Evolutionary conservation across 371 early-diverging fungal species (phyloP), one percentile per base, ranked within the genome.

Genomic region (Nosema muscidifuracis): DNA sequence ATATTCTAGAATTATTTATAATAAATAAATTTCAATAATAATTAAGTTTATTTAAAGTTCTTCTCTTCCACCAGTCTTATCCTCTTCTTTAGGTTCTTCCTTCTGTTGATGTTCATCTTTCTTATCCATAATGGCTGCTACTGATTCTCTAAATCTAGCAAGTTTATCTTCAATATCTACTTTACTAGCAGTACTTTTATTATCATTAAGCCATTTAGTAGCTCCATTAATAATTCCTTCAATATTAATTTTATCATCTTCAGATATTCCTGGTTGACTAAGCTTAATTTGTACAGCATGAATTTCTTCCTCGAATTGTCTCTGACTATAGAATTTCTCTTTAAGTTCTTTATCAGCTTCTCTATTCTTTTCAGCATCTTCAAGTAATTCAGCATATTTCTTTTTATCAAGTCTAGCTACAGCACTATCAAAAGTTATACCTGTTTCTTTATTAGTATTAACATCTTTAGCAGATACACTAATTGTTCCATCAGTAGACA

Each of bases 401-500:
- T 69, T 50, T 10, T 58, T 44, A 72, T 78, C 61, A 12, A 56
- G 47, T 65, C 67, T 74, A 42, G 73, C 67, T 50, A 65, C 73
- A 1, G 47, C 65, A 30, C 64, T 68, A 31, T 56, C 57, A 87
- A 86, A 58, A 75, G 77, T 30, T 86, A 75, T n/a, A 84, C 81
- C 1, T 82, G 82, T 72, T 72, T 86, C 81, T 61, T 85, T 86
- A 60, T 86, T 85, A 38, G 86, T 87, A 20, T 83, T 84, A 76
- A 85, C 84, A 75, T 89, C 89, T 18, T 43, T 66, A 34, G 88
- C 89, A 9, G 86, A 83, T 12, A 89, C 88, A 33, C 84, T 76
- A 28, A 86, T 77, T 71, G 88, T 83, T 67, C 89, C 88, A 81
- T 88, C 86, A 22, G 78, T 84, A 76, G 87, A 85, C 40, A 90